These are phyloP conservation scores for Gyromitra esculenta DNA, from an alignment of 2,329 filamentous ascomycete genomes.

Conservation along the genomic window DNA sequence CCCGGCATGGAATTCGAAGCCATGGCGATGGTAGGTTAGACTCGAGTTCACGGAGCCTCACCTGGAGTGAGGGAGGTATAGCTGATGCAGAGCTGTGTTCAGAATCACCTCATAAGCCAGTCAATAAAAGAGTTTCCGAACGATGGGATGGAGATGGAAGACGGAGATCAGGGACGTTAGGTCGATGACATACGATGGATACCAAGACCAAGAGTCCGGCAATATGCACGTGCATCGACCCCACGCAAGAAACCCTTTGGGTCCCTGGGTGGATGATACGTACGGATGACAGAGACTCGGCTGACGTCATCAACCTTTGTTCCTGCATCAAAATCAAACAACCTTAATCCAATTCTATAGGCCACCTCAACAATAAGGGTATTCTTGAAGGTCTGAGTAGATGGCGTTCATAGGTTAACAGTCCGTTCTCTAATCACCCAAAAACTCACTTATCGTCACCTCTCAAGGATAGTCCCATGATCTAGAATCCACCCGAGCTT, in stretches of 20 bases:
- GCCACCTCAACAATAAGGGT: too few relatives aligned
- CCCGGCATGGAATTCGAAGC: constrained; percentile 42
- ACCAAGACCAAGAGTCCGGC: not conserved
- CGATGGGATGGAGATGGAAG: constrained; percentile 4
- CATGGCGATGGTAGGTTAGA: constrained; percentile 18
- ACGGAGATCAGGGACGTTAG: constrained; percentile 15
- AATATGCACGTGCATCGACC: constrained; percentile 16
- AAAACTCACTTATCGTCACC: too few relatives aligned
- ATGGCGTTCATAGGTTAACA: too few relatives aligned
- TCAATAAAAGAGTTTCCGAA: not conserved
- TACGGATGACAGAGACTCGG: not conserved
- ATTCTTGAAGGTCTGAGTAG: too few relatives aligned
- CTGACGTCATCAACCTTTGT: not conserved
- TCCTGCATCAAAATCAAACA: not conserved
- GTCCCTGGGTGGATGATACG: not conserved
- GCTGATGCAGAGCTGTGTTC: not conserved
- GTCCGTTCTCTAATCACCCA: too few relatives aligned
- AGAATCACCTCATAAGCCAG: not conserved
- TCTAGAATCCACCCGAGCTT: too few relatives aligned
- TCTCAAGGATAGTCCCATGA: too few relatives aligned
- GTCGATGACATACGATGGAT: not conserved
- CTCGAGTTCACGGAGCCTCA: not conserved
- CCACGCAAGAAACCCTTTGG: not conserved
- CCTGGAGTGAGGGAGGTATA: constrained; percentile 7
- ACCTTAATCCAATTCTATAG: too few relatives aligned